Evolutionary conservation across 2,329 filamentous ascomycete species (phyloP), one percentile per base, ranked within the genome.

Genomic region (Diaporthe aspalathi): DNA sequence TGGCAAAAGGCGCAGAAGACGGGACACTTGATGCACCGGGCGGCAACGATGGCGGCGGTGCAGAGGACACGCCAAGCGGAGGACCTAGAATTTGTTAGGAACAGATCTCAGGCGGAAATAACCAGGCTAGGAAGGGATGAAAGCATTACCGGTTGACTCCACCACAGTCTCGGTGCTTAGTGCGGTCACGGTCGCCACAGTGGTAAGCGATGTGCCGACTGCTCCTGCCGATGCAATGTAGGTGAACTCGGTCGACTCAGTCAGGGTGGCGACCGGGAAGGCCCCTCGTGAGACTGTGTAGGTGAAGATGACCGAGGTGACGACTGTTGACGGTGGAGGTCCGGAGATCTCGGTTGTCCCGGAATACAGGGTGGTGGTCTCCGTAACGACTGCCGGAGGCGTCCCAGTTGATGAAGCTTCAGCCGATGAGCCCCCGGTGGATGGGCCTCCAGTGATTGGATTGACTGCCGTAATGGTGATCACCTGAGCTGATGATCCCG

Each of bases 261-360:
- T 71, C 54, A 70, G 54, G 16, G 71, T 73, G 22, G 72, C 67
- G 38, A 70, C 29, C 27, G 72, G 56, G 17, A 40, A 12, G 67
- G 53, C 27, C 56, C 76, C 16, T 8, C 67, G 71, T 3, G 74
- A 71, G 11, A 78, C 63, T 0, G 75, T 78, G 70, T 76, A 77
- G 6, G 76, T 76, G 63, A 77, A 70, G 5, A 74, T 73, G 7
- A 76, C 57, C 16, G 67, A 52, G 60, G 74, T 72, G 3, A 72
- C 47, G 5, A 60, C 56, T 14, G 70, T 56, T 5, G 69, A 38
- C 11, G 62, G 54, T 9, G 57, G 63, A 27, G 53, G 47, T 35
- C 49, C 49, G 24, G 65, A 54, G 43, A 73, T 49, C 45, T 73
- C 72, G n/a, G 72, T 69, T n/a, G 52, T 68, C n/a, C 56, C 56